Evolutionary conservation across 2,329 filamentous ascomycete genomes (phyloP), one percentile per base, ranked within the genome.

Genomic region (Nannizziopsis barbatae): DNA sequence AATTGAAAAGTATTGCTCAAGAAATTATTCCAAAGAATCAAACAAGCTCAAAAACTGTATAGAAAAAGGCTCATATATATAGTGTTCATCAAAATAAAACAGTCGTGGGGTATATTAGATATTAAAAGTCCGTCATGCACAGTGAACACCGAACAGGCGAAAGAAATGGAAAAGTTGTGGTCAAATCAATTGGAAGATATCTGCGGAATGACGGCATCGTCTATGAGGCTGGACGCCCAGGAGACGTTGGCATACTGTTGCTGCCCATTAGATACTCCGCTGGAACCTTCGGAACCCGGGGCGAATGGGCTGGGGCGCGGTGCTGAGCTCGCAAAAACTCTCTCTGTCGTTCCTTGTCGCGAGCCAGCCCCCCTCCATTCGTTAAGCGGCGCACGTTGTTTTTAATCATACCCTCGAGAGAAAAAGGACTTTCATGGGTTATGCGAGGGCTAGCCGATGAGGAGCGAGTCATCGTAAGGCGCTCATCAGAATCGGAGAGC

Each of bases 401-500:
- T 43, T 70, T 62, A 18, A 69, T 66, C 60, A 71, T 69, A 1
- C 65, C 66, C 49, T 71, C 69, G 3, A 71, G 54, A 3, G 67
- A 68, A n/a, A 69, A 66, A 0, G 68, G 60, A 0, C 66, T 64
- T 20, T 69, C 68, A 0, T 62, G 62, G n/a, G 56, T 62, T 50
- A 58, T 66, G 47, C 60, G 65, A 37, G 58, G 52, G 50, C 59
- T 62, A 6, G 54, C 30, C 4, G 57, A 55, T 38, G 59, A 42
- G 31, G 57, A 51, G 45, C 58, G 56, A 48, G 56, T 58, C 48
- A 55, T 55, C 10, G 55, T 41, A 45, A 66, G 56, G 47, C 82
- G 80, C 56, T 94, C 88, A 54, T 87, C 82, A 0, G 84, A 79
- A 63, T 95, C 90, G 0, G 86, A 94, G 56, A 90, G 83, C 0